Percentiles rank a stretch among this genome's conserved stretches.
Conservation (phyloP, 306 rosid species). For the Cucurbita ficifolia region DNA sequence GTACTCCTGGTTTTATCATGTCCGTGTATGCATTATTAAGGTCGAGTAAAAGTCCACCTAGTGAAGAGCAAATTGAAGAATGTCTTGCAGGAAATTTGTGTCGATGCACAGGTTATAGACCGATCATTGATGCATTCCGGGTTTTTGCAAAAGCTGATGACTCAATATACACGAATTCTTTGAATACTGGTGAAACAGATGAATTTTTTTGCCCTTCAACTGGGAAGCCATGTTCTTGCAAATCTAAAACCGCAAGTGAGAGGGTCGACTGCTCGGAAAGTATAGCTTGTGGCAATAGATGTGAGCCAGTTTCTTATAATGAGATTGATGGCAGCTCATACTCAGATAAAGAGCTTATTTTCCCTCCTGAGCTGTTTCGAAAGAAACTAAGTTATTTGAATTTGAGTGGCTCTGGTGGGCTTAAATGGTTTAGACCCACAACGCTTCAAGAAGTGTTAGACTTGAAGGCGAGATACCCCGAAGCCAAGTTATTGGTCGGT, state of each 20-base stretch:
- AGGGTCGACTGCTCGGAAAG: slow-evolving; percentile 11
- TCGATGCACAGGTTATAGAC: slow-evolving; percentile 95
- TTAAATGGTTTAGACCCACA: slow-evolving; percentile 74
- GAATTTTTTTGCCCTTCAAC: slow-evolving; percentile 75
- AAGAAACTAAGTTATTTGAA: slow-evolving; percentile 35
- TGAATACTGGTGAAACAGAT: slow-evolving; percentile 29
- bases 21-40: slow-evolving; percentile 77
- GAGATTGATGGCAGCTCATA: slow-evolving; percentile 73
- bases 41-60: slow-evolving; percentile 66
- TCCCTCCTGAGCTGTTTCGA: slow-evolving; percentile 69
- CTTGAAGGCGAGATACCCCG: slow-evolving; percentile 54
- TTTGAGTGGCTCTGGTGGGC: slow-evolving; percentile 66
- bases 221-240: slow-evolving; percentile 78
- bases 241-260: slow-evolving; percentile 27
- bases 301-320: slow-evolving; percentile 39
- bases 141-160: slow-evolving; percentile 73
- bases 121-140: slow-evolving; percentile 81
- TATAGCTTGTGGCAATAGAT: slow-evolving; percentile 18
- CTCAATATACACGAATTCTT: slow-evolving; percentile 42
- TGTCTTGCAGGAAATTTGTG: slow-evolving; percentile 91
- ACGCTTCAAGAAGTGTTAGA: slow-evolving; percentile 53
- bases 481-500: slow-evolving; percentile 76
- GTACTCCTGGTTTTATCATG: slow-evolving; percentile 93
- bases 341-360: slow-evolving; percentile 74
- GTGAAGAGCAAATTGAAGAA: slow-evolving; percentile 76